Evolutionary conservation across 2,329 filamentous ascomycete species (phyloP), one percentile per base, ranked within the genome.

Genomic region (Venturia nashicola): DNA sequence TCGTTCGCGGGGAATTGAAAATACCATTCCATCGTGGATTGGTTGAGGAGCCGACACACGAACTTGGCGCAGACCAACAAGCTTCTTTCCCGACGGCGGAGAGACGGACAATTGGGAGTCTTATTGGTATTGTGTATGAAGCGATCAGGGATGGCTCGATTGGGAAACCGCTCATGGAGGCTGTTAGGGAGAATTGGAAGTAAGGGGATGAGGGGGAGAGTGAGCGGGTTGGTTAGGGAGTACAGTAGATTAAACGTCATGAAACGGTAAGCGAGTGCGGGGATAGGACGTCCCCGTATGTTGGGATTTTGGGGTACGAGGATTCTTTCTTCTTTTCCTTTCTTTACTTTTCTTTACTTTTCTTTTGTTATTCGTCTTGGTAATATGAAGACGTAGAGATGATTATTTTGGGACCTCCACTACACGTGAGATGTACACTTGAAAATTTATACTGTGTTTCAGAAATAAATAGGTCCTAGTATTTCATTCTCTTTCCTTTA

Each of bases 1-100:
- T 72, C 63, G 73, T 78, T 8, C 72, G 76, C 2, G 65, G 68
- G 11, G 70, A 70, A 6, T 69, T 78, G 20, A 66, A 64, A 1
- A 69, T 78, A 1, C 69, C 71, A 34, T 66, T 72, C 43, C 66
- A 67, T 55, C 44, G 62, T n/a, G 70, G 69, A 9, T 44, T 69
- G 32, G 63, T 66, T 43, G 67, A 71, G 27, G 62, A 68, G 66
- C 67, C 70, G 43, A 36, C 64, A 20, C 62, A 61, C 23, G 51
- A 55, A 14, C 40, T 42, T 36, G 20, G 18, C 2, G 42, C 7
- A 1, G n/a, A 20, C 12, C 23, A 54, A 12, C 51, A 46, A 36
- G n/a, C 23, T 14, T 27, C 32, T 23, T 39, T 39, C 9, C 42
- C 40, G 12, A 23, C n/a, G 16, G 20, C 12, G 23, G 62, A 43